Base-by-base conservation (phyloP, 768 basidiomycete species). In the Lyophyllum atratum region DNA sequence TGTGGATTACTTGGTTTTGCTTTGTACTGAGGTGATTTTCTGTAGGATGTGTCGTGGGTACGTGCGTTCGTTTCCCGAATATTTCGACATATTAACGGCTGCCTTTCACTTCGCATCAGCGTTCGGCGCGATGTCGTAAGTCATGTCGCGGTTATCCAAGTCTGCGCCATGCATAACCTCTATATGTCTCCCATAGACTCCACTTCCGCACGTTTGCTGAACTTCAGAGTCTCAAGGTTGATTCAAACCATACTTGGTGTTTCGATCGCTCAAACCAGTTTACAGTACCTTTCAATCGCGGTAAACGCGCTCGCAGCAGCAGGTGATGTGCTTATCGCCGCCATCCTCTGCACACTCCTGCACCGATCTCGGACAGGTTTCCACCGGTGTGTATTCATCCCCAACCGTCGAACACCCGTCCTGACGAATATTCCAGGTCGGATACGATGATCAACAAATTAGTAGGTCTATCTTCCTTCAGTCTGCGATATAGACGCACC, bases 321-420 rank as follows among this genome's bases (percentile, higher is more conserved):
- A 5, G 80, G 77, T 5, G 82, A 84, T 46, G 59, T 80, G 24
- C 57, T 82, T 33, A 82, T 83, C 43, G 79, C 82, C 0, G 59
- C 55, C n/a, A 62, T 71, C 21, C 72, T 83, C 24, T 77, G 74
- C 54, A 59, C 56, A 9, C 68, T 84, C 48, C 72, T 83, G 43
- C 74, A 75, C 26, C 65, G 62, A 8, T 80, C 77, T 4, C 73
- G 81, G 45, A 80, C 81, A 40, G 80, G 81, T n/a, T 82, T 81
- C 67, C 70, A 70, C 22, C 74, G 71, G 80, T 76, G 59, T 11
- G 68, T 52, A 21, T 55, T 17, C 9, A 10, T 48, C 12, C 34
- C 28, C 24, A 22, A 19, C 33, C 3, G 14, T 34, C 2, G 5
- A 2, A 19, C 1, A 9, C 24, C 3, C 12, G 40, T 31, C 24